Conservation (phyloP, 768 basidiomycete genomes). For the Coprinellus aureogranulatus region DNA sequence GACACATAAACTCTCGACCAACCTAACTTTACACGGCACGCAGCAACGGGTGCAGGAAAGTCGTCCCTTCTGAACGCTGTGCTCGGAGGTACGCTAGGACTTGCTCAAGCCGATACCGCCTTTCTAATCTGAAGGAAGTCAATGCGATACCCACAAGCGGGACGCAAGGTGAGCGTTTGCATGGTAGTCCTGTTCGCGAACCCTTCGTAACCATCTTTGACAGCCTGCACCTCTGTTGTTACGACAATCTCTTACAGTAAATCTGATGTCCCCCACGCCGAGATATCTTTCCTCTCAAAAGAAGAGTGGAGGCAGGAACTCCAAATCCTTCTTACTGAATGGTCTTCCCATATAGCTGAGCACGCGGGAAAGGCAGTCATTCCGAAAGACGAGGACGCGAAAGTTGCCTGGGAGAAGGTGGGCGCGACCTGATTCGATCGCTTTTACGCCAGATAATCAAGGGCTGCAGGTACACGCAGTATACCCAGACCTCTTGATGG, state of each 20-base stretch:
- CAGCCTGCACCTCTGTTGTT: conserved; percentile 65
- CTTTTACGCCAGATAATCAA: too few species aligned
- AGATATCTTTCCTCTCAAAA: conserved; percentile 55
- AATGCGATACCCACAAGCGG: conserved; percentile 65
- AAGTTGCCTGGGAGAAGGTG: conserved; percentile 62
- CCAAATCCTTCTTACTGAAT: conserved; percentile 50
- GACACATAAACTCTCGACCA: too few species aligned
- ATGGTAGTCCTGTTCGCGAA: background rate
- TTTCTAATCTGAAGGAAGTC: conserved; percentile 28
- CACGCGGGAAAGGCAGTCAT: conserved; percentile 56
- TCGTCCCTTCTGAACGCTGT: conserved; percentile 60
- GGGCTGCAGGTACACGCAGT: conserved; percentile 65
- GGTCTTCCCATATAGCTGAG: too few species aligned
- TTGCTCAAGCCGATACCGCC: background rate
- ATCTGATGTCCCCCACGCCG: conserved; percentile 53
- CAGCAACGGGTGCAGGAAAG: conserved; percentile 62
- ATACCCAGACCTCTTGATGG: conserved; percentile 50
- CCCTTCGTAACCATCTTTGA: background rate
- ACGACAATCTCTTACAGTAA: conserved; percentile 57
- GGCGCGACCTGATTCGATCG: too few species aligned
- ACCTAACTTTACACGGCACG: background rate
- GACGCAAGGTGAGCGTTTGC: conserved; percentile 46
- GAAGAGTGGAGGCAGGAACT: conserved; percentile 59
- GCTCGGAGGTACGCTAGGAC: conserved; percentile 49
- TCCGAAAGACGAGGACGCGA: conserved; percentile 26